Percentiles rank a stretch among this genome's conserved stretches.
These are phyloP conservation scores for Myxozyma neotropica DNA, from an alignment of 805 yeast genomes.

Conservation along the genomic window DNA sequence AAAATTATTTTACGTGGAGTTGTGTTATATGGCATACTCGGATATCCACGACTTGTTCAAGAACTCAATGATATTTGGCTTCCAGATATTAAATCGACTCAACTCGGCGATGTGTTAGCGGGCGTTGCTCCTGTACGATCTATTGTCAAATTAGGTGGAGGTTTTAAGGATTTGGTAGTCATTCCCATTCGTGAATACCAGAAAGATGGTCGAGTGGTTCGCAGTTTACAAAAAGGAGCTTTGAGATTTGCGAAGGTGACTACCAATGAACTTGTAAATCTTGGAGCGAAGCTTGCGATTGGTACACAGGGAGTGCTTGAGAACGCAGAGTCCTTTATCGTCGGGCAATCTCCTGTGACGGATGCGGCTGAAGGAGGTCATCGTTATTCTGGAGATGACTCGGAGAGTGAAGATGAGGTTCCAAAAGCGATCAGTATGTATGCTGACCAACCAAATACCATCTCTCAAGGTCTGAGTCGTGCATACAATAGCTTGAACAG, in stretches of 20 bases:
- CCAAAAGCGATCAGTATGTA: conserved; percentile 63
- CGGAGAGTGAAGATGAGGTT: conserved; percentile 44
- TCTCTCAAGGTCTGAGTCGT: conserved; percentile 70
- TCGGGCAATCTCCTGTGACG: conserved; percentile 51
- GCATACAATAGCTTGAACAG: conserved; percentile 74
- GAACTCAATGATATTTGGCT: conserved; percentile 74
- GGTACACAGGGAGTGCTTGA: conserved; percentile 85
- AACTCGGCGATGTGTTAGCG: conserved; percentile 74
- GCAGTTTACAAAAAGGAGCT: conserved; percentile 77
- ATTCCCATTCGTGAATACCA: conserved; percentile 75
- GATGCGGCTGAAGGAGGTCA: not conserved
- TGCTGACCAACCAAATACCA: conserved; percentile 76
- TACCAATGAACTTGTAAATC: conserved; percentile 72
- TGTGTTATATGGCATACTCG: conserved; percentile 73
- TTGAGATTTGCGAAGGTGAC: conserved; percentile 73
- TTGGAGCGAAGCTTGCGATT: conserved; percentile 83
- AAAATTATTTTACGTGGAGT: conserved; percentile 64
- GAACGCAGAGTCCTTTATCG: conserved; percentile 73
- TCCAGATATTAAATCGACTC: conserved; percentile 83
- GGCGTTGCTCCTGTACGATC: conserved; percentile 85
- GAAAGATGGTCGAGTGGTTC: conserved; percentile 67
- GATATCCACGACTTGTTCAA: conserved; percentile 62
- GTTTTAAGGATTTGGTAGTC: conserved; percentile 70
- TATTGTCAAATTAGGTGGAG: conserved; percentile 74
- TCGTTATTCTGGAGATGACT: conserved; percentile 32